A percentile compares a stretch with the other conserved stretches of the same genome.
Evolutionary conservation across 1,139 yeast species (phyloP).

Genomic region (Hyphopichia fennica): DNA sequence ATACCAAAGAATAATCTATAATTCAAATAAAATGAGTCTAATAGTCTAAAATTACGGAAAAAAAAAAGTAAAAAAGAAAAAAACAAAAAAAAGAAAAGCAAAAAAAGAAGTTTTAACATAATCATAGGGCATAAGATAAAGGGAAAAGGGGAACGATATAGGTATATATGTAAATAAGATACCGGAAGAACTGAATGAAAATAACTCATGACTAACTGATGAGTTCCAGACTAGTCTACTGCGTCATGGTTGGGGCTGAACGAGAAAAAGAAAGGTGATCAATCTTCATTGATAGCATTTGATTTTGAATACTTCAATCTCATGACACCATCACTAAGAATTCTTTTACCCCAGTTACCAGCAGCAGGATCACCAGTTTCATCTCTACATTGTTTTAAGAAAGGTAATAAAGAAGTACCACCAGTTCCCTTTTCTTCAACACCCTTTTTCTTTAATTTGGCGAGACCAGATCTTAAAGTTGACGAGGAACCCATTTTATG

Average conservation of each 20-base stretch:
- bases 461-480: slow-evolving; percentile 63
- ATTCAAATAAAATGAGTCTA: too few relatives aligned
- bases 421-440: slow-evolving; percentile 81
- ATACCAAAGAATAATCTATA: too few relatives aligned
- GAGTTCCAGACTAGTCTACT: background rate
- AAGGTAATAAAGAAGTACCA: slow-evolving; percentile 88
- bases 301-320: slow-evolving; percentile 40
- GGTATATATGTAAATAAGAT: too few relatives aligned
- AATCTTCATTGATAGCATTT: slow-evolving; percentile 33
- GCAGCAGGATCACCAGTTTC: slow-evolving; percentile 94
- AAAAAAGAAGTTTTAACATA: too few relatives aligned
- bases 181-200: background rate
- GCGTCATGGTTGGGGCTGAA: too few relatives aligned
- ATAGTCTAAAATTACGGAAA: too few relatives aligned
- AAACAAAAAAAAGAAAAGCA: too few relatives aligned
- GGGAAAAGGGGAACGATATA: too few relatives aligned
- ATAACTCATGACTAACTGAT: background rate
- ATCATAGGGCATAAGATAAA: too few relatives aligned
- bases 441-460: slow-evolving; percentile 44
- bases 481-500: slow-evolving; percentile 52
- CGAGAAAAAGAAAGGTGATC: slow-evolving; percentile 1
- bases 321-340: slow-evolving; percentile 63
- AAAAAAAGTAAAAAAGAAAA: too few relatives aligned
- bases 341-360: slow-evolving; percentile 81
- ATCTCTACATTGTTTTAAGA: slow-evolving; percentile 91